phyloP scores from a whole-genome alignment of 1,284 basidiomycete species.

The Phellopilus nigrolimitatus region DNA sequence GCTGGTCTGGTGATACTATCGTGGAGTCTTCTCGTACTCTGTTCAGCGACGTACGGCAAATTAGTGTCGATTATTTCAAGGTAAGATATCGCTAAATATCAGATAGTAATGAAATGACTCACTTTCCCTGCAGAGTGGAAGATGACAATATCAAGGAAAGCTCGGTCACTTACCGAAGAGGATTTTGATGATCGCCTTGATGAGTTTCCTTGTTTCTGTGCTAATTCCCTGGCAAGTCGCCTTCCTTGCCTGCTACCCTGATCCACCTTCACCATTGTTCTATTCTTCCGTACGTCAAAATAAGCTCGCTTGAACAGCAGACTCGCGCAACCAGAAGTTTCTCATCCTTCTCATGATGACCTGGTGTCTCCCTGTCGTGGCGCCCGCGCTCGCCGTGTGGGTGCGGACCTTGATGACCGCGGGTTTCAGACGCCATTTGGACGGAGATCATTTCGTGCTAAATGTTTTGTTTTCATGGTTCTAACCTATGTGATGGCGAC shows the following conservation, averaged over 20 bases:
- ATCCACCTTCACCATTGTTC: conserved; percentile 69
- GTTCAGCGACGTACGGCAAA: conserved; percentile 42
- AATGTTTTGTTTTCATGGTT: conserved; percentile 60
- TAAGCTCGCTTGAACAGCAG: conserved; percentile 9
- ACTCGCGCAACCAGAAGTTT: conserved; percentile 43
- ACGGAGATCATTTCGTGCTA: conserved; percentile 72
- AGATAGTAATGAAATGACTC: too few species aligned
- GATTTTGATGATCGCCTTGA: conserved; percentile 54
- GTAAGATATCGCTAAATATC: too few species aligned
- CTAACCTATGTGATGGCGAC: conserved; percentile 33
- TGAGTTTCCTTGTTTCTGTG: conserved; percentile 65
- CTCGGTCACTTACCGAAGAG: conserved; percentile 37
- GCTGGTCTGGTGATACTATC: conserved; percentile 56
- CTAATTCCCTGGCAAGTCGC: conserved; percentile 89
- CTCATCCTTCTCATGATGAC: conserved; percentile 77
- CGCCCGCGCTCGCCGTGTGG: conserved; percentile 86
- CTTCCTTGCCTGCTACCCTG: conserved; percentile 75
- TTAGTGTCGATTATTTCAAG: conserved; percentile 26
- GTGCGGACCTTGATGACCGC: conserved; percentile 75
- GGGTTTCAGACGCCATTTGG: conserved; percentile 68
- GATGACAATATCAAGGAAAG: conserved; percentile 30
- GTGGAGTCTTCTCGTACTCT: conserved; percentile 46
- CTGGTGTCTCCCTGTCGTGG: conserved; percentile 76
- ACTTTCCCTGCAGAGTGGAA: conserved; percentile 24
- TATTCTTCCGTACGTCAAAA: conserved; percentile 21